These are phyloP conservation scores for Penicillium sp. DNA, from an alignment of 2,329 filamentous ascomycete species.

Conservation along the genomic window DNA sequence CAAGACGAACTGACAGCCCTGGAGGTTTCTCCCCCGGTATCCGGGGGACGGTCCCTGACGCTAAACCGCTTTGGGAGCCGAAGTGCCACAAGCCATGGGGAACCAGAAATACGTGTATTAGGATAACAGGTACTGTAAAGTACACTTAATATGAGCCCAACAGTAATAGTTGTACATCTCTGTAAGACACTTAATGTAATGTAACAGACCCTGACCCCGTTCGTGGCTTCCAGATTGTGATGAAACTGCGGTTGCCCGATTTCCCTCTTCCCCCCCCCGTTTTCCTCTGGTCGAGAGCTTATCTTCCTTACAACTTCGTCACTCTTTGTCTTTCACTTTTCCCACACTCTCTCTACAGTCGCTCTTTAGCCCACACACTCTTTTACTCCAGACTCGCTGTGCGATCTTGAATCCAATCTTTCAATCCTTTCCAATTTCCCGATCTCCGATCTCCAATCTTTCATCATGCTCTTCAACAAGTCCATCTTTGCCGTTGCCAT, in stretches of 20 bases:
- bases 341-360: slow-evolving; percentile 19
- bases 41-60: slow-evolving; percentile 14
- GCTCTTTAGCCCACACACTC: slow-evolving; percentile 23
- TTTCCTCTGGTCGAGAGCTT: slow-evolving; percentile 13
- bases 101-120: slow-evolving; percentile 3
- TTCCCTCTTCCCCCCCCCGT: slow-evolving; percentile 3
- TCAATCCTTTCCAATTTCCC: not conserved
- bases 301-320: slow-evolving; percentile 23
- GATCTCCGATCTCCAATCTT: not conserved
- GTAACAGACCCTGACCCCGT: slow-evolving; percentile 8
- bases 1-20: not conserved
- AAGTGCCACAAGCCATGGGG: slow-evolving; percentile 7
- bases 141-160: not conserved
- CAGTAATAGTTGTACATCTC: not conserved
- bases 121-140: not conserved
- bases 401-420: slow-evolving; percentile 17
- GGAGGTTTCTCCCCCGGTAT: not conserved
- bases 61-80: slow-evolving; percentile 9
- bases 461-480: slow-evolving; percentile 48
- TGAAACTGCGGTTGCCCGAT: slow-evolving; percentile 13
- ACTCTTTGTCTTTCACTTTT: slow-evolving; percentile 26
- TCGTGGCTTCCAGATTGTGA: slow-evolving; percentile 9
- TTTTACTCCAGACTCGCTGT: slow-evolving; percentile 23
- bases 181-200: not conserved
- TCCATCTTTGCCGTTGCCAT: slow-evolving; percentile 45